These are phyloP conservation scores for Crithidia brevicula DNA, from an alignment of 208 protist species.

Conservation along the genomic window DNA sequence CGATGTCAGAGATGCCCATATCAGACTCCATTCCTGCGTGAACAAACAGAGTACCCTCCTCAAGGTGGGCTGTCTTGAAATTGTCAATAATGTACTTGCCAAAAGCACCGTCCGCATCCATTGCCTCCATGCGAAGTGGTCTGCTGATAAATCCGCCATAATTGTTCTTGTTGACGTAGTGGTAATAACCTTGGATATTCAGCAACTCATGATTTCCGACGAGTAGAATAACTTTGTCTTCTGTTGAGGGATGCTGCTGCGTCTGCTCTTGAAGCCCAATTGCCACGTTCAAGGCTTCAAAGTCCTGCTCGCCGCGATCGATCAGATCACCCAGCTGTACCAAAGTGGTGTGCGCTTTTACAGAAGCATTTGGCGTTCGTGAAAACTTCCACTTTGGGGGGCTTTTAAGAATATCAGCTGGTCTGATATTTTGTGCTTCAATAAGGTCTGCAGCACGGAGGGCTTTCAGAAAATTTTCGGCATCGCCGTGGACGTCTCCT, in stretches of 20 bases:
- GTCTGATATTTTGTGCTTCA: background rate
- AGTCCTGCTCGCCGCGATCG: constrained; percentile 74
- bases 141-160: constrained; percentile 64
- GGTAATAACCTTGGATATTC: constrained; percentile 71
- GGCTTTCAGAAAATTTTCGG: constrained; percentile 56
- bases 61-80: constrained; percentile 56
- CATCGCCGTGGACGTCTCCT: constrained; percentile 82
- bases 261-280: constrained; percentile 52
- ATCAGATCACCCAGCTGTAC: constrained; percentile 86
- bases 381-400: constrained; percentile 34
- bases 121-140: constrained; percentile 44
- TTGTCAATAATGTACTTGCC: constrained; percentile 69
- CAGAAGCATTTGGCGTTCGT: background rate
- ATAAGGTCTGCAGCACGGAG: constrained; percentile 54
- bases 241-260: constrained; percentile 5
- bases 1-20: constrained; percentile 27
- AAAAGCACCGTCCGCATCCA: constrained; percentile 53
- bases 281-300: constrained; percentile 52
- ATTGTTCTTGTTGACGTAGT: constrained; percentile 65
- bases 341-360: constrained; percentile 51
- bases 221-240: constrained; percentile 70
- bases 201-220: constrained; percentile 91
- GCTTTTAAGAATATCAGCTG: constrained; percentile 13
- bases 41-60: constrained; percentile 63
- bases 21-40: constrained; percentile 65